A percentile compares a stretch with the other conserved stretches of the same genome.
Evolutionary conservation across 179 eudicot species (phyloP).

Genomic region (Spergularia azorica): DNA sequence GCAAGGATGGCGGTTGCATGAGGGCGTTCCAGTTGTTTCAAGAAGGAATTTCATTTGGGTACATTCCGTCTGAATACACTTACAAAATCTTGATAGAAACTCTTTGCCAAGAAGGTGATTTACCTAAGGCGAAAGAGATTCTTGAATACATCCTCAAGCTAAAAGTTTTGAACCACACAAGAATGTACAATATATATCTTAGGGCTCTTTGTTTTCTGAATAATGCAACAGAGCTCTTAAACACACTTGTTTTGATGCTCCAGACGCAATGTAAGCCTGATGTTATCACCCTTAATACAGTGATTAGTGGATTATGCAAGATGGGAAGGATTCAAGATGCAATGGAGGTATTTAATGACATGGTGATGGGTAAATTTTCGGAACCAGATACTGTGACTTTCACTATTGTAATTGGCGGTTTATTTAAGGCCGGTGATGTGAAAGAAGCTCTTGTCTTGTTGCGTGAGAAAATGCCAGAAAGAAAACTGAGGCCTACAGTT

Average conservation of each 20-base stretch:
- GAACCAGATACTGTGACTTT: constrained; percentile 81
- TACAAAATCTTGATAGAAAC: constrained; percentile 66
- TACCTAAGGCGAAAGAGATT: constrained; percentile 42
- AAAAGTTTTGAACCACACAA: constrained; percentile 41
- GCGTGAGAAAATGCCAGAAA: constrained; percentile 62
- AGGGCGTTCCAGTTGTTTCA: constrained; percentile 90
- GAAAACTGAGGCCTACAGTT: constrained; percentile 58
- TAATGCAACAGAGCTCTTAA: constrained; percentile 77
- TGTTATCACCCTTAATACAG: constrained; percentile 74
- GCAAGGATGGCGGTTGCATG: constrained; percentile 69
- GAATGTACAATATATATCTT: constrained; percentile 74
- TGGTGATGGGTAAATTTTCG: constrained; percentile 74
- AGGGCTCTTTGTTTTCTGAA: constrained; percentile 61
- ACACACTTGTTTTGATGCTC: constrained; percentile 69
- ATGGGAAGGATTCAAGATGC: constrained; percentile 69
- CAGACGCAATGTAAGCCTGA: constrained; percentile 72
- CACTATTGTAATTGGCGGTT: constrained; percentile 67
- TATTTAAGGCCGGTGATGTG: constrained; percentile 50
- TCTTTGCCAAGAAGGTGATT: constrained; percentile 51
- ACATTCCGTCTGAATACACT: constrained; percentile 79
- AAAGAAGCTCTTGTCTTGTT: constrained; percentile 60
- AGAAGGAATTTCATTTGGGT: constrained; percentile 72
- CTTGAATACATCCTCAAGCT: constrained; percentile 51
- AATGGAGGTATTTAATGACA: constrained; percentile 59
- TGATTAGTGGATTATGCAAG: constrained; percentile 77